Evolutionary conservation across 306 rosid species (phyloP), one percentile per base, ranked within the genome.

Genomic region (Malus sylvestris): DNA sequence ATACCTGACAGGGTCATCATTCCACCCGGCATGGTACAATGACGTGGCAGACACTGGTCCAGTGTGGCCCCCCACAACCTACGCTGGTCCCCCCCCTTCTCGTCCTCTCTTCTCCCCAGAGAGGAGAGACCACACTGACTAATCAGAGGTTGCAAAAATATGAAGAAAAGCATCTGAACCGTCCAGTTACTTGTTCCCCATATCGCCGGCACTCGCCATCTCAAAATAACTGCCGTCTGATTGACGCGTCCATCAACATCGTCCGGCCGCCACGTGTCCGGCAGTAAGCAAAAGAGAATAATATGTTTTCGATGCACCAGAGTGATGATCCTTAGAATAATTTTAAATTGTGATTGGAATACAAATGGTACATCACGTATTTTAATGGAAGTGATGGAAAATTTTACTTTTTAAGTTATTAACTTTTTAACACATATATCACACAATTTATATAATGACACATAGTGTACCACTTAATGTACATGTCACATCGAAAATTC

Each of bases 1-100:
- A 51, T 4, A 29, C 71, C 83, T 79, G 83, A 75, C 83, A 83
- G 10, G 18, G 78, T 62, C 77, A 83, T 83, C 83, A 79, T 83
- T 75, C 55, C 29, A 38, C 55, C 78, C 35, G 58, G 79, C 74
- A 59, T 22, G 35, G 14, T 19, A 6, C 52, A 51, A 46, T 57
- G 83, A 83, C 76, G 83, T 83, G 86, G 75, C 68, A 23, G 10
- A 14, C 6, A 61, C 25, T 29, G 23, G 10, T 16, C 23, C 9
- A 1, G 67, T 19, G 22, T 65, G 64, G 68, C 52, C 63, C 71
- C 72, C 75, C 20, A 11, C 4, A 20, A 15, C 23, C 68, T 8
- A 64, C 12, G 25, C 45, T 62, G 79, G 77, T 46, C 78, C 75
- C 82, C 82, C n/a, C n/a, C n/a, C 32, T 4, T 20, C 18, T 16